These are phyloP conservation scores for Nephelium lappaceum DNA, from an alignment of 345 rosid species.

Conservation along the genomic window DNA sequence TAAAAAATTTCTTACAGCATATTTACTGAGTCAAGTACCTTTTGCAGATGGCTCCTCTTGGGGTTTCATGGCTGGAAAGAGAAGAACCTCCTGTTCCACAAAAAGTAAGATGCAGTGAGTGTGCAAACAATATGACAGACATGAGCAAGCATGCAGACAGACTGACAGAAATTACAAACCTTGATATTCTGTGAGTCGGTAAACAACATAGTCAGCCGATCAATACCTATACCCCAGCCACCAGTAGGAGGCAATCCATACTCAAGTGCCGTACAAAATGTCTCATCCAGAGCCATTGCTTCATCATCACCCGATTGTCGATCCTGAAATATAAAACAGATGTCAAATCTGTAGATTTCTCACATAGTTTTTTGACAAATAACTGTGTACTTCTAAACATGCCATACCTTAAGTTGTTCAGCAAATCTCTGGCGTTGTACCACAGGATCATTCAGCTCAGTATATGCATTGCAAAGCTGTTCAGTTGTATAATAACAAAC, in stretches of 20 bases:
- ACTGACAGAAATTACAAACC: slow-evolving; percentile 39
- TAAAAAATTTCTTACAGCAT: background rate
- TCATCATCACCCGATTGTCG: slow-evolving; percentile 96
- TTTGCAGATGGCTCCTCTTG: slow-evolving; percentile 73
- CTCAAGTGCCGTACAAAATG: slow-evolving; percentile 85
- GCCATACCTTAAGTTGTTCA: slow-evolving; percentile 83
- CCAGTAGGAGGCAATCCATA: slow-evolving; percentile 94
- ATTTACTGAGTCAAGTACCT: slow-evolving; percentile 38
- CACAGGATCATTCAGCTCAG: slow-evolving; percentile 94
- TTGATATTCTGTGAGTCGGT: slow-evolving; percentile 96
- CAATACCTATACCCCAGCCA: slow-evolving; percentile 97
- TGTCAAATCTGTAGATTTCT: background rate
- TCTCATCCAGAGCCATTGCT: slow-evolving; percentile 97
- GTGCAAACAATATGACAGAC: background rate
- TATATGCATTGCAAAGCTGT: slow-evolving; percentile 94
- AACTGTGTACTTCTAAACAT: background rate
- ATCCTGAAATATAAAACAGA: slow-evolving; percentile 45
- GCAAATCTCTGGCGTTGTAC: slow-evolving; percentile 94
- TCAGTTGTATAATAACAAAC: slow-evolving; percentile 7
- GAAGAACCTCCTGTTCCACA: slow-evolving; percentile 79
- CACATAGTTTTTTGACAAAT: background rate
- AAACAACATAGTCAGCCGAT: slow-evolving; percentile 82
- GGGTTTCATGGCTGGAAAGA: slow-evolving; percentile 99
- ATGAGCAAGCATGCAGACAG: background rate
- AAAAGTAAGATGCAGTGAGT: slow-evolving; percentile 19